Evolutionary conservation across 306 rosid species (phyloP), one percentile per base, ranked within the genome.

Genomic region (Rosa lucieae): DNA sequence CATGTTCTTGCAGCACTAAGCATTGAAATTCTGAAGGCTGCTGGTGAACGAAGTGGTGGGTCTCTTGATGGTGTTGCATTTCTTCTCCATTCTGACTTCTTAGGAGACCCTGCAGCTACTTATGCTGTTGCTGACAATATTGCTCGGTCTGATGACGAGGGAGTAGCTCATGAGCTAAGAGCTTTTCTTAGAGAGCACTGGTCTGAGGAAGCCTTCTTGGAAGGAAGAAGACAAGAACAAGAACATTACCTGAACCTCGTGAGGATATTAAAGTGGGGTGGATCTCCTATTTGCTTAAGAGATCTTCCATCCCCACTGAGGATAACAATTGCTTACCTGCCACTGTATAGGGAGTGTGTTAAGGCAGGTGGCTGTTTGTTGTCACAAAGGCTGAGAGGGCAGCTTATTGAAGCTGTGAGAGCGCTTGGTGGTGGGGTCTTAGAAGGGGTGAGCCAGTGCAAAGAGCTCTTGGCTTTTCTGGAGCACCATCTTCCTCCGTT

Each of bases 41-140:
- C 97, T 62, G 97, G 97, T 4, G 97, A 93, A 72, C 84, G 96
- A 21, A 91, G 97, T 10, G 84, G 90, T 55, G 94, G 94, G 70
- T 93, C 97, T 72, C 94, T 93, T 63, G 92, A 85, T 43, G 97
- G 97, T 35, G 96, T 93, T 17, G 94, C 87, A 78, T 93, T 91
- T 89, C 97, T 93, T 76, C 96, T 93, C 72, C 86, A 84, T 74
- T 87, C 97, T 9, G 89, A 93, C 82, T 93, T 93, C 90, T 85
- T 93, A 59, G 94, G 97, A 4, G 96, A 93, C 76, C 89, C 96
- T 23, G 86, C 90, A 72, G 88, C 97, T 53, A 93, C 96, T 59
- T 93, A 93, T 78, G 92, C 96, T 61, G 94, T 93, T 69, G 96
- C 96, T 15, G 91, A 93, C 78, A 88, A 84, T 75, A 93, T 93